Conservation (phyloP, 169 alveolate genomes). For the Plasmodium coatneyi region DNA sequence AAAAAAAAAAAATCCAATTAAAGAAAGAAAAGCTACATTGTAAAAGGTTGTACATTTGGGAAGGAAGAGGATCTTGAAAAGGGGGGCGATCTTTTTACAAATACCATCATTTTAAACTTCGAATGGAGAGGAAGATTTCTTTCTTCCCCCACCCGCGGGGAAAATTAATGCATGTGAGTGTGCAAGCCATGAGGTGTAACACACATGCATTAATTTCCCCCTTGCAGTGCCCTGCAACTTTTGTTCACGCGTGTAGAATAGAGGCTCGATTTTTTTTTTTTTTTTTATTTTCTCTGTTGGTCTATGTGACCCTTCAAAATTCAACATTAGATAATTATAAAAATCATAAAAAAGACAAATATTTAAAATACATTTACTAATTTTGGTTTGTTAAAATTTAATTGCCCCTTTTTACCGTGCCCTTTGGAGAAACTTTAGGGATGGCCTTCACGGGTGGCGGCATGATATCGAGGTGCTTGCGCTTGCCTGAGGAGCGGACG, state of each 20-base stretch:
- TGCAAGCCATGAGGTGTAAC: too few species aligned
- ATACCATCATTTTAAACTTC: background rate
- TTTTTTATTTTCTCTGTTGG: background rate
- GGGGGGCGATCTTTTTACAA: background rate
- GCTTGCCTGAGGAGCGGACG: background rate
- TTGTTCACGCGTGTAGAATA: background rate
- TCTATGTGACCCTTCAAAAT: background rate
- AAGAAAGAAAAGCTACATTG: background rate
- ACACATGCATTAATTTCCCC: too few species aligned
- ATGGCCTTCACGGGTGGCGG: conserved; percentile 75
- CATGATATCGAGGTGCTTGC: conserved; percentile 26
- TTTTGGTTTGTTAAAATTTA: conserved; percentile 10
- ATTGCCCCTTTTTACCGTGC: background rate
- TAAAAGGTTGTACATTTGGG: background rate
- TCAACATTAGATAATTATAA: conserved; percentile 1
- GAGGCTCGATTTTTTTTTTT: background rate
- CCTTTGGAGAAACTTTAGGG: conserved; percentile 57
- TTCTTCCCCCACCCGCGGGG: background rate
- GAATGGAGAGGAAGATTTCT: background rate
- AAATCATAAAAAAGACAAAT: conserved; percentile 47
- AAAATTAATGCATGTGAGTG: background rate
- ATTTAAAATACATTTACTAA: conserved; percentile 29
- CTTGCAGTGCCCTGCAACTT: background rate
- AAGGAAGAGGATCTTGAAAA: background rate
- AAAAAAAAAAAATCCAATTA: background rate